Base-by-base conservation (phyloP, 2,329 filamentous ascomycete genomes). In the Neurospora sp. region DNA sequence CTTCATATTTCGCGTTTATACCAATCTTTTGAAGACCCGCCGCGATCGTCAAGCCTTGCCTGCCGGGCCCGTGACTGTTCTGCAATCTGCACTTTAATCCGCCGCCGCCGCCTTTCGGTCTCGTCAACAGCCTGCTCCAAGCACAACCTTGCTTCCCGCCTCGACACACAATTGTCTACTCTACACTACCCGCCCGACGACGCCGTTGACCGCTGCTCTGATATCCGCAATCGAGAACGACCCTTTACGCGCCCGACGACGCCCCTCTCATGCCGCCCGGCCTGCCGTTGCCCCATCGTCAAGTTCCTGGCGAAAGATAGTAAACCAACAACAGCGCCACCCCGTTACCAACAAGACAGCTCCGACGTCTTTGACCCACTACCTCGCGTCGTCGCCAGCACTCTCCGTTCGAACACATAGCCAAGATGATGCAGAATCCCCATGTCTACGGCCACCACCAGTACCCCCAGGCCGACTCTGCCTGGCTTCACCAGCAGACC, bases 371-470 rank as follows among this genome's bases (percentile, higher is more conserved):
- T 40, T 39, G 58, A 36, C 23, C 28, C 11, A 36, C 62, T 23
- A 38, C 38, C 46, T 68, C n/a, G 19, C 66, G 38, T n/a, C 42
- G 42, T 19, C 42, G 42, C 42, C n/a, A 43, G 9, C n/a, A 52
- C 13, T 13, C 11, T 13, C 7, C 46, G 46, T 15, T 17, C 52
- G 3, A 33, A 62, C 13, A 40, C 28, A 39, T 10, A 71, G 71
- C 76, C 76, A 83, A 80, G 75, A 90, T 90, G 88, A 87, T 90
- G 83, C 85, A 85, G 72, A 84, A 86, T 77, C 82, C 86, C 76
- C 88, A 89, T 80, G 84, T 90, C 77, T 91, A 90, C 80, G 88
- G 86, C 73, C 89, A 91, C 77, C 89, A 89, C 76, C 88, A 90
- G 76, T 89, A 89, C 74, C 85, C 85, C 68, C 88, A 90, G 78